Evolutionary conservation across 2,329 filamentous ascomycete species (phyloP).

Genomic region (Cryphonectria naterciae): DNA sequence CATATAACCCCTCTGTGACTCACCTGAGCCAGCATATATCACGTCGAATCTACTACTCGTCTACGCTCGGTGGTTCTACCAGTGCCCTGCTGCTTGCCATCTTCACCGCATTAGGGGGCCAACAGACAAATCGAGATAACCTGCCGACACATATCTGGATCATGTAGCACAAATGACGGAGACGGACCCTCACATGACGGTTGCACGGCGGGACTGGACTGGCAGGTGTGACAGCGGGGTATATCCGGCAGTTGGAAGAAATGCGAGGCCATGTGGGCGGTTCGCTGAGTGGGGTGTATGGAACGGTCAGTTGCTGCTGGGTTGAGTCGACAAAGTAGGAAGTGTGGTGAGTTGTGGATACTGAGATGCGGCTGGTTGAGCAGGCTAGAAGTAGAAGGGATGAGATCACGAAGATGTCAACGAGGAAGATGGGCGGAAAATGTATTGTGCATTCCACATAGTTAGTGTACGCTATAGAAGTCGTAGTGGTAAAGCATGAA

Average conservation of each 20-base stretch:
- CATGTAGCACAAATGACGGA: background rate
- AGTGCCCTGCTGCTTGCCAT: too few relatives aligned
- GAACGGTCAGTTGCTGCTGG: background rate
- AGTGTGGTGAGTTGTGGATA: background rate
- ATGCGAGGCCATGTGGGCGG: background rate
- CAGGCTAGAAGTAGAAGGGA: background rate
- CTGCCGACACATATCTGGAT: background rate
- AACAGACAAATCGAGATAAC: background rate
- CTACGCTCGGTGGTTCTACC: too few relatives aligned
- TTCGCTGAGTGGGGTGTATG: background rate
- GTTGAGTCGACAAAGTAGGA: background rate
- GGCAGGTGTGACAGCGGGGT: background rate
- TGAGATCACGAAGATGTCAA: background rate
- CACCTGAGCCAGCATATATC: background rate
- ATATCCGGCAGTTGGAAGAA: background rate
- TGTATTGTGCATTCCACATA: slow-evolving; percentile 1
- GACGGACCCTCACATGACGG: background rate
- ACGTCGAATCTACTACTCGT: too few relatives aligned
- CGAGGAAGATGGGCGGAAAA: slow-evolving; percentile 23
- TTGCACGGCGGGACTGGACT: background rate
- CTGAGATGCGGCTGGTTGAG: background rate
- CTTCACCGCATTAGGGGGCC: too few relatives aligned
- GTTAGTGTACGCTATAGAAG: background rate
- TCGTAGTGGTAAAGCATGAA: background rate
- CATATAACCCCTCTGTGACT: background rate